Evolutionary conservation across 2,329 filamentous ascomycete species (phyloP).

Genomic region (Penicillium rolfsii): DNA sequence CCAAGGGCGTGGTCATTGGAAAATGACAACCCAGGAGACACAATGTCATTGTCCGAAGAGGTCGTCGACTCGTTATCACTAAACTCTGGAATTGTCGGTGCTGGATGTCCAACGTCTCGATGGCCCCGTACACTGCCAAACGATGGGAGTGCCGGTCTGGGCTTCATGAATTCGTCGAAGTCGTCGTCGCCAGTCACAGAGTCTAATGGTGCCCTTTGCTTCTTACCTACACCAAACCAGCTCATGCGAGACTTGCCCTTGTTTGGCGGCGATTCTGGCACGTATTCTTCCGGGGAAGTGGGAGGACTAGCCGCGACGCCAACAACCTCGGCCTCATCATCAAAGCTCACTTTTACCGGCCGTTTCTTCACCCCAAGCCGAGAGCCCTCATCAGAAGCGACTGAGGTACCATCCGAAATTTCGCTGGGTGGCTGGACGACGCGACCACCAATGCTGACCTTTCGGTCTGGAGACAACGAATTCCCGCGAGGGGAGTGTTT

Average conservation of each 20-base stretch:
- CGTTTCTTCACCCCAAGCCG: constrained; percentile 55
- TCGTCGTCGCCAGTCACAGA: constrained; percentile 49
- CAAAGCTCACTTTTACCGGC: constrained; percentile 68
- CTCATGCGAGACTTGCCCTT: constrained; percentile 36
- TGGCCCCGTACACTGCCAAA: constrained; percentile 65
- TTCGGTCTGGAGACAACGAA: constrained; percentile 41
- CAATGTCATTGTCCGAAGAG: constrained; percentile 51
- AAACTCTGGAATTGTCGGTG: constrained; percentile 25
- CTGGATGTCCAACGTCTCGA: constrained; percentile 36
- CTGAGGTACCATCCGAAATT: constrained; percentile 60
- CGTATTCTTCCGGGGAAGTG: constrained; percentile 45
- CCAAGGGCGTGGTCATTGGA: constrained; percentile 60
- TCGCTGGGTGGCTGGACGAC: constrained; percentile 53
- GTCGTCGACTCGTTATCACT: constrained; percentile 39
- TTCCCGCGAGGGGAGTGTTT: constrained; percentile 57
- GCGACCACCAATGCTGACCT: constrained; percentile 25
- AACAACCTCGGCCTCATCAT: constrained; percentile 58
- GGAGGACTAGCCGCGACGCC: constrained; percentile 49
- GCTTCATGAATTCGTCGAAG: constrained; percentile 60
- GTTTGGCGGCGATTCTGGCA: constrained; percentile 41
- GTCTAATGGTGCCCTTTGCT: constrained; percentile 34
- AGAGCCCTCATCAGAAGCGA: constrained; percentile 49
- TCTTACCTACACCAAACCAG: constrained; percentile 44
- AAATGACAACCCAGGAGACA: constrained; percentile 29
- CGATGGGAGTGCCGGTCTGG: constrained; percentile 61